A percentile compares a stretch with the other conserved stretches of the same genome.
Conservation (phyloP, 371 early-diverging fungal genomes). For the Lichtheimia corymbifera region DNA sequence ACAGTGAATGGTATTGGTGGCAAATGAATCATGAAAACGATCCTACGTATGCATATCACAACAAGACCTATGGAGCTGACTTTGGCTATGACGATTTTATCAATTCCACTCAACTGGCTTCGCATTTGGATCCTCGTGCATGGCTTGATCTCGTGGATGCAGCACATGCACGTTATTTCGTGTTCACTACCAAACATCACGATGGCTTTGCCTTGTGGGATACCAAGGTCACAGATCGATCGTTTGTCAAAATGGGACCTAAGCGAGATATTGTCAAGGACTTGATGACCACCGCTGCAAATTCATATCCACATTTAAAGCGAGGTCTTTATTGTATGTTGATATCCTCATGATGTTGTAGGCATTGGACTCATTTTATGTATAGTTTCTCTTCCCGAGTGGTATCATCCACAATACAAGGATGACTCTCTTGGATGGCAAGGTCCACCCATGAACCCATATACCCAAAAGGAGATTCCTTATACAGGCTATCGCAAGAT, state of each 20-base stretch:
- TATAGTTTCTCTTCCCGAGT: constrained; percentile 43
- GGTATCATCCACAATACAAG: constrained; percentile 38
- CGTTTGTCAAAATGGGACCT: constrained; percentile 20
- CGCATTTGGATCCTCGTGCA: constrained; percentile 19
- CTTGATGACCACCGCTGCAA: constrained; percentile 18
- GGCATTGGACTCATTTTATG: not conserved
- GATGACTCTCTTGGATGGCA: constrained; percentile 31
- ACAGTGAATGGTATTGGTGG: constrained; percentile 44
- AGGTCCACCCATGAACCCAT: constrained; percentile 32
- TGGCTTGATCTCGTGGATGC: constrained; percentile 31
- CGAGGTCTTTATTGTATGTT: constrained; percentile 39
- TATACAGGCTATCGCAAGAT: constrained; percentile 27
- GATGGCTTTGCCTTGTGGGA: constrained; percentile 42
- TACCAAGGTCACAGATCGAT: constrained; percentile 29
- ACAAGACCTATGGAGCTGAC: constrained; percentile 21
- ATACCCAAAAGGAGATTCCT: constrained; percentile 15
- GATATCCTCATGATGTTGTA: no score
- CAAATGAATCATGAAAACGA: constrained; percentile 22
- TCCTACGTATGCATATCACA: constrained; percentile 26
- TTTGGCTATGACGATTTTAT: constrained; percentile 39
- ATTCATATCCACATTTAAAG: constrained; percentile 30
- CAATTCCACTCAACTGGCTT: constrained; percentile 18
- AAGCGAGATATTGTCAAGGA: constrained; percentile 34
- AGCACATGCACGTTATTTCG: constrained; percentile 32
- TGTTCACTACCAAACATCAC: constrained; percentile 44